Conservation (phyloP, 192 early-diverging fungal genomes). For the Backusella morwellensis region DNA sequence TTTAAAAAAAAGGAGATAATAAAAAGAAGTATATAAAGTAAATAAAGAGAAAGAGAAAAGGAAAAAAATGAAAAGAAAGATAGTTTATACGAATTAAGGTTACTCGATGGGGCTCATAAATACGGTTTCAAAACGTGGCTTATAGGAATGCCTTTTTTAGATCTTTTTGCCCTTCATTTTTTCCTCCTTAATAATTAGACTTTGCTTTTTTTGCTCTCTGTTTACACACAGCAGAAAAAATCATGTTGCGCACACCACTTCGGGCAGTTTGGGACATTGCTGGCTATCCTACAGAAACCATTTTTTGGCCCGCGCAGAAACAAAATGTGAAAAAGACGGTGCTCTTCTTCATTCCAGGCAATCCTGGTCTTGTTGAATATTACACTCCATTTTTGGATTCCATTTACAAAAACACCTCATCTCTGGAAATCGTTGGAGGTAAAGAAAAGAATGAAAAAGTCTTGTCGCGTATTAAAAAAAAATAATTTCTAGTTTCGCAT, state of each 20-base stretch:
- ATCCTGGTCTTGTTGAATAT: conserved; percentile 81
- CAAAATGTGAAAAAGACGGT: conserved; percentile 35
- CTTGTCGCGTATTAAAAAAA: not conserved
- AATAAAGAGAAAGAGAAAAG: not conserved
- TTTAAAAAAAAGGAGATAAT: not conserved
- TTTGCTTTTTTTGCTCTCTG: not conserved
- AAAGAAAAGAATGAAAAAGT: not conserved
- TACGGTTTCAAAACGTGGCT: conserved; percentile 8
- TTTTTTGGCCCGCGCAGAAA: conserved; percentile 34
- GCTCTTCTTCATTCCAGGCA: conserved; percentile 63
- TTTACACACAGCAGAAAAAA: not conserved
- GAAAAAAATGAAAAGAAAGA: not conserved
- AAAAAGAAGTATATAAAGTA: not conserved
- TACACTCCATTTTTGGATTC: conserved; percentile 71
- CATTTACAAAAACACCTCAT: conserved; percentile 46
- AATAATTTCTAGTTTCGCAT: conserved; percentile 46
- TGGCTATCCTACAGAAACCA: conserved; percentile 38
- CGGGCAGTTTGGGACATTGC: conserved; percentile 28
- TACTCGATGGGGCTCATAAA: conserved; percentile 1
- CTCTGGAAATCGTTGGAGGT: conserved; percentile 66
- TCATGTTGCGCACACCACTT: conserved; percentile 24
- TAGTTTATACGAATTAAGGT: not conserved
- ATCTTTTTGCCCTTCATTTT: not conserved
- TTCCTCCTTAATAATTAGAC: no score
- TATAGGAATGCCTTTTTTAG: not conserved